Evolutionary conservation across 305 asterid genomes (phyloP), one percentile per base, ranked within the genome.

Genomic region (Solanum hybrid): DNA sequence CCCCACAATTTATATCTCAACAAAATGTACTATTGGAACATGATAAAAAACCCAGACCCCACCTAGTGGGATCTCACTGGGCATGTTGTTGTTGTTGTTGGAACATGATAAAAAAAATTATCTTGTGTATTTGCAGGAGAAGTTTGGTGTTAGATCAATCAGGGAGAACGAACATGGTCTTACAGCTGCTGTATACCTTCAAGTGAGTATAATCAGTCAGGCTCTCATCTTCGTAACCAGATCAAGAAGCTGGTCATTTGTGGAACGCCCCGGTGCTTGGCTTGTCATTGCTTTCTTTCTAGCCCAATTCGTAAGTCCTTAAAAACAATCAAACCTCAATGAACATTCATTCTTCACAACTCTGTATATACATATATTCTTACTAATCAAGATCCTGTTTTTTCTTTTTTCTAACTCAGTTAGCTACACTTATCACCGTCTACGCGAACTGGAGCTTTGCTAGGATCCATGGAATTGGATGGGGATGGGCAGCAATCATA

Each of bases 401-500:
- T 51, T 33, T 31, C 4, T 26, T 10, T 42, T 46, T 40, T 20
- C 77, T 75, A 22, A 80, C 89, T 73, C 93, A 97, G 98, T 1
- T 95, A 89, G 99, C 98, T 26, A 97, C 98, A 9, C 0, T 93
- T 1, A 92, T 97, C 18, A 95, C 98, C 28, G 99, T 96, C 36
- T 97, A 97, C 11, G 98, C 99, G 10, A 39, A 90, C 40, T 97
- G 99, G 99, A 88, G 20, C 51, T 97, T 97, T 75, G 98, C 99
- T 33, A 95, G 95, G 89, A 93, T 97, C 36, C 51, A 93, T 31
- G 99, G 99, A 36, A 92, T 96, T 40, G 99, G 99, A 39, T 97
- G 99, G 99, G 98, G 95, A 0, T 97, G 99, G 99, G 99, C 95
- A 4, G 99, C 95, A 89, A 95, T 92, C 83, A 96, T 95, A 84